Evolutionary conservation across 1,284 basidiomycete species (phyloP), one percentile per base, ranked within the genome.

Genomic region (Sporisorium iseilematis-ciliati): DNA sequence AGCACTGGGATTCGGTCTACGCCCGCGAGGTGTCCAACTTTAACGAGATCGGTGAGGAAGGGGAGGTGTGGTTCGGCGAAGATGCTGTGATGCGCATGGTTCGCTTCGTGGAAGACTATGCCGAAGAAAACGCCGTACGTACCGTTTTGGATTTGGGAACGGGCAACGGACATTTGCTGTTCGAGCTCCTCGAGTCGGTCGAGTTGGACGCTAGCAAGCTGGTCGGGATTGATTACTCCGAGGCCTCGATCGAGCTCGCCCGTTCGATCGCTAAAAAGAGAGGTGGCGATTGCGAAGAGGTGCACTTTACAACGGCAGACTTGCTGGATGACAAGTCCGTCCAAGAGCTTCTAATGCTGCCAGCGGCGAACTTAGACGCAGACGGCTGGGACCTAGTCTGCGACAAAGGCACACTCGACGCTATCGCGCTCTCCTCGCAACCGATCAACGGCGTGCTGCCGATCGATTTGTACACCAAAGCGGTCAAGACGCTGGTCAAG

Each of bases 1-100:
- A 87, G 65, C 88, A 90, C 58, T 72, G 75, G 75, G 74, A 65
- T 42, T 29, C 65, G 20, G 73, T 57, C 11, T 73, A 72, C 50
- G 65, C 42, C 38, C 88, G 89, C 55, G 93, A 95, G 80, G 86
- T 94, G 20, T 85, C 85, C 48, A 92, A 92, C 80, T 95, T 93
- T 75, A 86, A 90, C 41, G 93, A 94, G 56, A 90, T 91, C 52
- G 91, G 92, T 12, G 93, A 95, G 84, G 93, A 94, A 83, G 93
- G 94, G 41, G 93, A 95, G 86, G 88, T 94, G 26, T 95, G 94
- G 93, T 95, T 95, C 79, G 93, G 93, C 14, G 88, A 90, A 71
- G 92, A 94, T 69, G 90, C 90, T 25, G 89, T 92, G 1, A 89
- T 91, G 77, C 92, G 93, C 75, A 94, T 95, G 92, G 90, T 86